A percentile compares a stretch with the other conserved stretches of the same genome.
Evolutionary conservation across 768 basidiomycete species (phyloP).

Genomic region (Lentinula raphanica): DNA sequence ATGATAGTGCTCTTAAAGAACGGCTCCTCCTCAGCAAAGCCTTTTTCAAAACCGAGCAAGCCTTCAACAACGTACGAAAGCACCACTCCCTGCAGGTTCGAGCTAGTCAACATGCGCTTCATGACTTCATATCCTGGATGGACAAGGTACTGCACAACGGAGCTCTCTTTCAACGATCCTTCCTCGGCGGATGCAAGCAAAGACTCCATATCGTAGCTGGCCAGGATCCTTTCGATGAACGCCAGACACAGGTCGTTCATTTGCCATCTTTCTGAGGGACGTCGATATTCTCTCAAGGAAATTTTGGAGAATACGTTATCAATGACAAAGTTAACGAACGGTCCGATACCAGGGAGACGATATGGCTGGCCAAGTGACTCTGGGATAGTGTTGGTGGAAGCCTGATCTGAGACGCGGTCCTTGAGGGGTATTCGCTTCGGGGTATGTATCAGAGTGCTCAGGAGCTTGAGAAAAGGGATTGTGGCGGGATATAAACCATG

Average conservation of each 20-base stretch:
- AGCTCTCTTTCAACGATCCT: conserved; percentile 44
- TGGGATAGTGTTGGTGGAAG: conserved; percentile 67
- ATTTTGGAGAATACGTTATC: conserved; percentile 86
- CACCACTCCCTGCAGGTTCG: conserved; percentile 66
- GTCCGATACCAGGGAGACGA: conserved; percentile 72
- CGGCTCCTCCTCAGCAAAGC: conserved; percentile 61
- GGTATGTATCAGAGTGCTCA: conserved; percentile 79
- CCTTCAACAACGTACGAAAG: conserved; percentile 81
- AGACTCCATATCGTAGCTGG: conserved; percentile 74
- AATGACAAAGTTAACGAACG: conserved; percentile 81
- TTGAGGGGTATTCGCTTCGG: conserved; percentile 65
- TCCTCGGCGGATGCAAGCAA: conserved; percentile 57
- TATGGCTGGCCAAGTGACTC: conserved; percentile 77
- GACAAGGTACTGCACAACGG: conserved; percentile 48
- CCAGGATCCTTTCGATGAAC: conserved; percentile 80
- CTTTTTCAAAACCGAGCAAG: conserved; percentile 68
- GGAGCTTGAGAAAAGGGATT: conserved; percentile 78
- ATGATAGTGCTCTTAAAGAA: conserved; percentile 72
- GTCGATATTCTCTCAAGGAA: conserved; percentile 66
- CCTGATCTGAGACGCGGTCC: conserved; percentile 53
- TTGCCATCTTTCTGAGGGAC: conserved; percentile 76
- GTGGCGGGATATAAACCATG: conserved; percentile 83
- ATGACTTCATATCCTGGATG: conserved; percentile 90
- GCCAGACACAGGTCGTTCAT: conserved; percentile 80
- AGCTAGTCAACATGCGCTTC: conserved; percentile 68